Evolutionary conservation across 2,329 filamentous ascomycete species (phyloP), one percentile per base, ranked within the genome.

Genomic region (Aspergillus novoparasiticus): DNA sequence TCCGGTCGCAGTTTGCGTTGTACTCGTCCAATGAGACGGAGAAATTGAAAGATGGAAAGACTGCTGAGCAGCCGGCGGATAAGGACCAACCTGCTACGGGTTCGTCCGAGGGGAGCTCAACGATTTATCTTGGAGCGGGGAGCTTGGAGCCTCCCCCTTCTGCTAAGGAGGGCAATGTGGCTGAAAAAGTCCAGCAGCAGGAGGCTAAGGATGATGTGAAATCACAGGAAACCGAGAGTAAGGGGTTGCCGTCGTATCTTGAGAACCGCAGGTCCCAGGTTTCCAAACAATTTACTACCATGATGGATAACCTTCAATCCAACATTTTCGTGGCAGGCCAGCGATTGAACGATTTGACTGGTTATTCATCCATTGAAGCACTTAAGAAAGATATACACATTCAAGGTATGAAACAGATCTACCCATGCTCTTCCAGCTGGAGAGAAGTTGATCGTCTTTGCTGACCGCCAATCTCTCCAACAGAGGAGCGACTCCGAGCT

Each of bases 311-410:
- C 67, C 77, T 97, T 23, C 93, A 98, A 75, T 87, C 90, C 36
- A 93, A 94, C 71, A 85, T 96, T 53, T 90, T 97, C 67, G 86
- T 90, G 58, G 94, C 94, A 4, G 92, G 92, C 2, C 92, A 95
- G 75, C 90, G 91, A 63, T 87, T 99, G 78, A 99, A 97, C 79
- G 92, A 94, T 72, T 87, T 97, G 59, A 99, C 95, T 2, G 95
- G 95, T 68, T 99, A 98, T 82, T 91, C 91, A 1, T 89, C 90
- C 50, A 98, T 99, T 76, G 94, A 97, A 77, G 83, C 87, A 28
- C 86, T 99, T 69, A 96, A 97, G 76, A 80, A 82, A 11, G 87
- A 91, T 63, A 98, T 98, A 77, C 84, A 88, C 19, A 77, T 80
- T 26, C 90, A 89, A 80, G 86, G 85, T 86, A 81, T 26, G 73